A percentile compares a stretch with the other conserved stretches of the same genome.
Conservation (phyloP, 805 yeast genomes). For the Candida peoriensis region DNA sequence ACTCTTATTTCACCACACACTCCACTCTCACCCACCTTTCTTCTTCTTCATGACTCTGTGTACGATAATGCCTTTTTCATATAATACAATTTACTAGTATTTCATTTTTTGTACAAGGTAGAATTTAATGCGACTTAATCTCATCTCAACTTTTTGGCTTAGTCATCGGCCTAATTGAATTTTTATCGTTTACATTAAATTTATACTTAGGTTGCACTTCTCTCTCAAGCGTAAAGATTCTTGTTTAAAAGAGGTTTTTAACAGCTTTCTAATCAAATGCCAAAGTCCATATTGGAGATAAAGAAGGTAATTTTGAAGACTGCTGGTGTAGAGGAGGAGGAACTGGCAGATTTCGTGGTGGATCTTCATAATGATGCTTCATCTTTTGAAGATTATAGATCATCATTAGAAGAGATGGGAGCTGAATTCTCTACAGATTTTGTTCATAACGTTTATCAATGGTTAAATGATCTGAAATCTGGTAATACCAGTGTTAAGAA, state of each 20-base stretch:
- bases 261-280: too few species aligned
- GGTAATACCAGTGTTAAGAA: slow-evolving; percentile 3
- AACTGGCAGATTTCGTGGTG: slow-evolving; percentile 42
- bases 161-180: too few species aligned
- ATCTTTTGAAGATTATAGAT: slow-evolving; percentile 30
- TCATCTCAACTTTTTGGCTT: too few species aligned
- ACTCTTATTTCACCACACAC: too few species aligned
- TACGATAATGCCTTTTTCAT: slow-evolving; percentile 2
- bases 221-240: too few species aligned
- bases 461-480: background rate
- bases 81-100: too few species aligned
- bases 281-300: slow-evolving; percentile 4
- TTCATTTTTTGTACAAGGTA: too few species aligned
- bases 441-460: slow-evolving; percentile 12
- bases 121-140: too few species aligned
- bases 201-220: too few species aligned
- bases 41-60: background rate
- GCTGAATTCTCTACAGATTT: slow-evolving; percentile 33
- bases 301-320: slow-evolving; percentile 17
- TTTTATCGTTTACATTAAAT: too few species aligned
- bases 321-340: slow-evolving; percentile 36
- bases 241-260: too few species aligned
- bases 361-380: slow-evolving; percentile 31
- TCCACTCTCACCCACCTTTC: background rate
- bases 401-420: slow-evolving; percentile 36